These are phyloP conservation scores for Pleurotus tuber-regium DNA, from an alignment of 768 basidiomycete genomes.

Conservation along the genomic window DNA sequence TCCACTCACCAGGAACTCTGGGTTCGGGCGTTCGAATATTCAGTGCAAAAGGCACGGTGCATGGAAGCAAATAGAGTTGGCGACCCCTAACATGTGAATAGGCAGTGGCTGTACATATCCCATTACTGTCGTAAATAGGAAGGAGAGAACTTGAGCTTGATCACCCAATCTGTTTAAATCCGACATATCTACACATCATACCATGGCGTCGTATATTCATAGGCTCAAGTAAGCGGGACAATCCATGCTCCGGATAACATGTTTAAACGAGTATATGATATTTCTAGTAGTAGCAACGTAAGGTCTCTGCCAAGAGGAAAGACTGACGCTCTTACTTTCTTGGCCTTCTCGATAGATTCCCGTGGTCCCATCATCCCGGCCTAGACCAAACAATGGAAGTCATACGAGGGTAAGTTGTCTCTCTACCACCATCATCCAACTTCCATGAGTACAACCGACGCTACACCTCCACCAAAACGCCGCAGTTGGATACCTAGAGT, in stretches of 20 bases:
- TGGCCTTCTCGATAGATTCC: conserved; percentile 8
- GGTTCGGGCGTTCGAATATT: no score
- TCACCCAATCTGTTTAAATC: neutral
- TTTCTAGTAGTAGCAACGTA: neutral
- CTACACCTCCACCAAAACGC: conserved; percentile 20
- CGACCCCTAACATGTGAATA: no score
- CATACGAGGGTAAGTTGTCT: conserved; percentile 6
- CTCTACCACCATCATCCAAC: conserved; percentile 2
- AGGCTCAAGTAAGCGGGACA: neutral
- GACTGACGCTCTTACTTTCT: neutral
- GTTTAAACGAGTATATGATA: neutral
- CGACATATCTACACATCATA: neutral
- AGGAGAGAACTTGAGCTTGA: no score
- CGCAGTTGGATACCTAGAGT: conserved; percentile 35
- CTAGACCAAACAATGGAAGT: conserved; percentile 9
- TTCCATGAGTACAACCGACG: conserved; percentile 22
- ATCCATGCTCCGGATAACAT: neutral
- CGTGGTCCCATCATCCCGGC: conserved; percentile 6
- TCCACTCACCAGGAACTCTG: no score
- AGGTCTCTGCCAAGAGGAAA: neutral
- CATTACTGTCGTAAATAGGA: no score
- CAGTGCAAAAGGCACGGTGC: no score
- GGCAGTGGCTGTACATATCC: no score
- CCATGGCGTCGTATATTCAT: neutral
- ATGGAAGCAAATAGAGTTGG: no score